Base-by-base conservation (phyloP, 176 grass and related monocot genomes). In the Bolboschoenus planiculmis region DNA sequence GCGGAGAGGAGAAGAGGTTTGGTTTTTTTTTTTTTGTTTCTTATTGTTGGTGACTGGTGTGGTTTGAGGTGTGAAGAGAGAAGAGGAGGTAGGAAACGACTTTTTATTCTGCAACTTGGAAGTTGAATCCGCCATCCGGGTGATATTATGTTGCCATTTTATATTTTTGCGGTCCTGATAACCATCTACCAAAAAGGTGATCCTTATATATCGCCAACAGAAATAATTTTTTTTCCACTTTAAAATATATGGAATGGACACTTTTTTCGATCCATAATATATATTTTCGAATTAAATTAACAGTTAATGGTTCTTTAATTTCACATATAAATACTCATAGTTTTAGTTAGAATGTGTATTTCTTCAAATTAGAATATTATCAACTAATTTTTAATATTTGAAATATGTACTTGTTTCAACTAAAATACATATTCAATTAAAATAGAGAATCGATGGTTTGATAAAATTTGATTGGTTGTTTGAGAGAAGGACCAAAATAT, bases 91-190 rank as follows among this genome's bases (percentile, higher is more conserved):
- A 61, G 42, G 35, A 61, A 15, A 58, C 0, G 37, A 48, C 35
- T 44, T 81, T 62, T 81, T 82, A 82, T 82, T 64, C 56, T 65
- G 5, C 24, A 20, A 26, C 23, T 47, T 62, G 58, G 80, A 48
- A 82, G 80, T 82, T 82, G 57, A 56, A 56, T 82, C n/a, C n/a
- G n/a, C n/a, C n/a, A n/a, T n/a, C 80, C 57, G 56, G 56, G 80
- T 65, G 80, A 65, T 82, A 82, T 82, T 59, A 63, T 82, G 56
- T 66, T 47, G 21, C 26, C 34, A 27, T 42, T 82, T 81, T 43
- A 2, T 40, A 11, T 56, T 56, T 18, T 15, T 31, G 8, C 10
- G n/a, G 10, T 48, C 4, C n/a, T 74, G 70, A 74, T 74, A 74
- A 29, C 1, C 15, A 27, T 74, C 70, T 16, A 16, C 70, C 11